phyloP scores from a whole-genome alignment of 768 basidiomycete genomes.

The Tricholoma flavovirens region DNA sequence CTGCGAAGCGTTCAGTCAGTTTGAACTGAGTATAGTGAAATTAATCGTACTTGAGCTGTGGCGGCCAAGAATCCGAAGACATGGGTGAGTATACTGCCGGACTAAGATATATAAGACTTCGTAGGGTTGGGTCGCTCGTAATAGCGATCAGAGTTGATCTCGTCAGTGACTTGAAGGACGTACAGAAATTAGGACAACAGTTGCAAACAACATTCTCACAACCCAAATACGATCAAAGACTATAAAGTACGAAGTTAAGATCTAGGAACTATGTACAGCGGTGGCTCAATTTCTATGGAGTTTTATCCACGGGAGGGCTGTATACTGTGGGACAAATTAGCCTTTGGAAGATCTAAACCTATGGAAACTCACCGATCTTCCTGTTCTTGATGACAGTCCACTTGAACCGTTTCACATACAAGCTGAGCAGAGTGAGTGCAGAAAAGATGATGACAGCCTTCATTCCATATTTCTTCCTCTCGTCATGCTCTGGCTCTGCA shows the following conservation, averaged over 20 bases:
- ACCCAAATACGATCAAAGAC: not conserved
- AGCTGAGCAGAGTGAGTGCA: slow-evolving; percentile 66
- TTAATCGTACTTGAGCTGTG: slow-evolving; percentile 61
- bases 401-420: slow-evolving; percentile 96
- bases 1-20: slow-evolving; percentile 36
- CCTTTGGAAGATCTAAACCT: not conserved
- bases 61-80: slow-evolving; percentile 80
- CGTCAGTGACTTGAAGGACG: not conserved
- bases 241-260: not conserved
- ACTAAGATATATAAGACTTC: not conserved
- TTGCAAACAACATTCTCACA: not conserved
- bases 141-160: too few species aligned
- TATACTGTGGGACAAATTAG: slow-evolving; percentile 38
- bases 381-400: slow-evolving; percentile 90
- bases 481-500: slow-evolving; percentile 96
- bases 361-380: slow-evolving; percentile 67
- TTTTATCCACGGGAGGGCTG: slow-evolving; percentile 53
- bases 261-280: slow-evolving; percentile 6
- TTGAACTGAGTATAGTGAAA: not conserved
- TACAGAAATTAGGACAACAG: not conserved
- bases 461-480: slow-evolving; percentile 94
- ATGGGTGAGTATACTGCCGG: slow-evolving; percentile 26
- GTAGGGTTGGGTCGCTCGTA: not conserved
- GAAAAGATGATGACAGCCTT: slow-evolving; percentile 96
- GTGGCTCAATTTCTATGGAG: slow-evolving; percentile 38